Conservation (phyloP, 257 asterid genomes). For the Scutellaria baicalensis region DNA sequence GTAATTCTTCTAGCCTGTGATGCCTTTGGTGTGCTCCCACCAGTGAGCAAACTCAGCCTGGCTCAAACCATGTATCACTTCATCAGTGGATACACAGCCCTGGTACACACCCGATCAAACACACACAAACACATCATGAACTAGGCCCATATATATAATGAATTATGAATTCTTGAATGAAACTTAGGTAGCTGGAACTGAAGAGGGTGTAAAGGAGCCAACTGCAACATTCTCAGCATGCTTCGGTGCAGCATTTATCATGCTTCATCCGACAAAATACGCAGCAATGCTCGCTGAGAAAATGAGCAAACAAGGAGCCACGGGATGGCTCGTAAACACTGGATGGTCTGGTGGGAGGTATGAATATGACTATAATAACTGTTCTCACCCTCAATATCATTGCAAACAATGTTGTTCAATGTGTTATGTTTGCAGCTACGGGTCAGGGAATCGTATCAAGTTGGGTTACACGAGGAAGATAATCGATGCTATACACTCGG, state of each 20-base stretch:
- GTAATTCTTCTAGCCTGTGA: conserved; percentile 90
- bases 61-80: conserved; percentile 94
- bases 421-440: conserved; percentile 42
- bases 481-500: conserved; percentile 82
- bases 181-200: conserved; percentile 91
- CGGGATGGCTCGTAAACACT: conserved; percentile 93
- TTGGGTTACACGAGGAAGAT: conserved; percentile 84
- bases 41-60: conserved; percentile 81
- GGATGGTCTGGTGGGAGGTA: conserved; percentile 99
- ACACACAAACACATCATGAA: too few species aligned
- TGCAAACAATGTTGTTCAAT: too few species aligned
- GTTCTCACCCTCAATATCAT: too few species aligned
- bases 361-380: neutral
- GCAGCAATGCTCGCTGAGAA: conserved; percentile 91
- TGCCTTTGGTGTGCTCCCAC: conserved; percentile 96
- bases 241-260: conserved; percentile 93
- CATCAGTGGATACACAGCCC: conserved; percentile 93
- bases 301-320: conserved; percentile 79
- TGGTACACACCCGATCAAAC: conserved; percentile 38
- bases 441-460: conserved; percentile 77
- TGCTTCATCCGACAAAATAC: conserved; percentile 91
- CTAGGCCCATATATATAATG: too few species aligned
- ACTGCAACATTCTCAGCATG: conserved; percentile 93
- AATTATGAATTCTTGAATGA: neutral
- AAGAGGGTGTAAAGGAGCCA: conserved; percentile 92